Evolutionary conservation across 2,329 filamentous ascomycete genomes (phyloP).

Genomic region (Monilinia vaccinii-corymbosi): DNA sequence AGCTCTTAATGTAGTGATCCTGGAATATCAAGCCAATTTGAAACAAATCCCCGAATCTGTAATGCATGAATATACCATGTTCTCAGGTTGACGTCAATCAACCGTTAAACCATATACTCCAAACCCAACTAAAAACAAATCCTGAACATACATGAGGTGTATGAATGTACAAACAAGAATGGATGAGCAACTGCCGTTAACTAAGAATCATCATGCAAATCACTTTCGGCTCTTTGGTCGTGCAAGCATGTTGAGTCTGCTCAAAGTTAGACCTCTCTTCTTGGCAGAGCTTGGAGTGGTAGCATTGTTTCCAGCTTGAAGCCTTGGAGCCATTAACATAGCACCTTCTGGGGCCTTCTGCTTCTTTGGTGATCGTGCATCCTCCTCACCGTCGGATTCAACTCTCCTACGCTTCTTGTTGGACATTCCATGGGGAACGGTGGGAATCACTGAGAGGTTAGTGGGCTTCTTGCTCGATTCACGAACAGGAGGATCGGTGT

Average conservation of each 20-base stretch:
- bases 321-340: constrained; percentile 27
- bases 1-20: not conserved
- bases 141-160: not conserved
- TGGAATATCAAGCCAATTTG: not conserved
- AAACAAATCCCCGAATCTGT: constrained; percentile 6
- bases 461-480: not conserved
- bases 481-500: constrained; percentile 32
- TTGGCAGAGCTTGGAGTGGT: constrained; percentile 36
- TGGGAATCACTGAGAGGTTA: constrained; percentile 15
- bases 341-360: constrained; percentile 34
- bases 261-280: constrained; percentile 43
- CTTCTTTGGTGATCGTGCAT: constrained; percentile 50
- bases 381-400: constrained; percentile 47
- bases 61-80: constrained; percentile 8
- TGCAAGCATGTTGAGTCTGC: constrained; percentile 52
- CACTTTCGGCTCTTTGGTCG: constrained; percentile 46
- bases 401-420: constrained; percentile 59
- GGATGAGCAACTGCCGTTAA: constrained; percentile 8
- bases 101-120: constrained; percentile 1
- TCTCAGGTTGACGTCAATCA: constrained; percentile 1
- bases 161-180: constrained; percentile 10
- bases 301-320: constrained; percentile 22
- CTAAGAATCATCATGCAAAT: constrained; percentile 25
- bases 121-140: constrained; percentile 8
- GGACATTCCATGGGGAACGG: constrained; percentile 50